Percentiles rank a stretch among this genome's conserved stretches.
These are phyloP conservation scores for Penicillium sp. DNA, from an alignment of 2,329 filamentous ascomycete species.

Conservation along the genomic window DNA sequence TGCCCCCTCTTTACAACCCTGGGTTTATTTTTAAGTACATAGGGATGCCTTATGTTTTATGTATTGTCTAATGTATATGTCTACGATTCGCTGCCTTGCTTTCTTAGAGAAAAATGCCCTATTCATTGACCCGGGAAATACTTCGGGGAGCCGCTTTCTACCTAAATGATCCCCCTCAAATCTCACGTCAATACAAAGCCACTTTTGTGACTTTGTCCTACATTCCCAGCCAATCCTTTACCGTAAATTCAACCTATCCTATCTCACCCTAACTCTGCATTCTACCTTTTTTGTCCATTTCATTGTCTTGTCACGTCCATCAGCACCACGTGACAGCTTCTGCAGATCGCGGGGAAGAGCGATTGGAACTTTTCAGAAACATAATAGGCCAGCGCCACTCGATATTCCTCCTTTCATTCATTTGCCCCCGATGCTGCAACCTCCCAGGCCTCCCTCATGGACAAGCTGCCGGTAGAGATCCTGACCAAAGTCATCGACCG, in stretches of 20 bases:
- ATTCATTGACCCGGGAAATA: neutral
- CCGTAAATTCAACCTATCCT: neutral
- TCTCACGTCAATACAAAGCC: neutral
- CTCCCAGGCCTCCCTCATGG: constrained; percentile 38
- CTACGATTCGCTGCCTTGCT: neutral
- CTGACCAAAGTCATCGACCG: constrained; percentile 63
- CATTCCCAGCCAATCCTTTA: neutral
- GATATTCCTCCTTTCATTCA: constrained; percentile 1
- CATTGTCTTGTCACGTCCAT: neutral
- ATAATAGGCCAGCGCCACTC: constrained; percentile 9
- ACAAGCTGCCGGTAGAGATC: constrained; percentile 64
- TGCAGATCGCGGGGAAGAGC: constrained; percentile 22
- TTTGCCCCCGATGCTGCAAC: constrained; percentile 29
- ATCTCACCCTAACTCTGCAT: neutral
- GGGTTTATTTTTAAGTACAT: neutral
- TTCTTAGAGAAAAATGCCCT: neutral
- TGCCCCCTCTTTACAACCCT: neutral
- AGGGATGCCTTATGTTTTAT: neutral
- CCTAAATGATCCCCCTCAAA: neutral
- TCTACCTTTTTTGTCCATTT: neutral
- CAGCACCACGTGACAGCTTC: constrained; percentile 20
- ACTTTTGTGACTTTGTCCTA: neutral
- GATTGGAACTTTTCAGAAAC: constrained; percentile 13
- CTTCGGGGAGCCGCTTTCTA: neutral
- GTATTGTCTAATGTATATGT: neutral